Base-by-base conservation (phyloP, 345 rosid genomes). In the Gynandropsis gynandra region DNA sequence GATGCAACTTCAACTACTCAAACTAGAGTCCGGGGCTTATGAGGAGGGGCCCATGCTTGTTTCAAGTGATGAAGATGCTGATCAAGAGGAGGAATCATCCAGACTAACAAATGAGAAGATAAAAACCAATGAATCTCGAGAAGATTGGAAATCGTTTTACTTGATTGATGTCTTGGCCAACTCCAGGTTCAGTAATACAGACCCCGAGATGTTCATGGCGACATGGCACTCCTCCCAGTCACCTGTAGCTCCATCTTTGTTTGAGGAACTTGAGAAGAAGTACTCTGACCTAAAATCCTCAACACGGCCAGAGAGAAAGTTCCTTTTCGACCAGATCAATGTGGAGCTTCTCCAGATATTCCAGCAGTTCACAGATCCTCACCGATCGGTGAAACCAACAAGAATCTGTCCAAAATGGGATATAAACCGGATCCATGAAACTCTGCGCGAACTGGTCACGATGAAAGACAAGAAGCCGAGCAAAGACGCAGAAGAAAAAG, bases 1-100 rank as follows among this genome's bases (percentile, higher is more conserved):
- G 46, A 69, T 78, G 87, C 99, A 88, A 70, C 94, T 93, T 56
- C 87, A 81, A 53, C 81, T 88, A 32, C 88, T 93, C 37, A 93
- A 86, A 61, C 69, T 76, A 45, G 92, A 82, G 60, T 81, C 95
- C 13, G 83, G 82, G 47, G 57, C 76, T 43, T 81, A 82, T 41
- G 67, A 60, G 7, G 99, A 83, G 66, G 92, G 81, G 47, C 61
- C 62, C 43, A 70, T 76, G 77, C 61, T 74, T 2, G 35, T 81
- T 72, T 83, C 92, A 6, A 79, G 80, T 38, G 96, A 85, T 50
- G 95, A 81, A 47, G 89, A 80, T 11, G 63, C 42, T 4, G 90
- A 69, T 13, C 65, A 66, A 42, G 76, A 73, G 20, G 74, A 55
- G 20, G 74, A 55, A 36, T 55, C 72, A 55, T 42, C 60, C 15